Percentiles rank a stretch among this genome's conserved stretches.
These are phyloP conservation scores for Melampsora larici-populina DNA, from an alignment of 1,284 basidiomycete species.

Conservation along the genomic window DNA sequence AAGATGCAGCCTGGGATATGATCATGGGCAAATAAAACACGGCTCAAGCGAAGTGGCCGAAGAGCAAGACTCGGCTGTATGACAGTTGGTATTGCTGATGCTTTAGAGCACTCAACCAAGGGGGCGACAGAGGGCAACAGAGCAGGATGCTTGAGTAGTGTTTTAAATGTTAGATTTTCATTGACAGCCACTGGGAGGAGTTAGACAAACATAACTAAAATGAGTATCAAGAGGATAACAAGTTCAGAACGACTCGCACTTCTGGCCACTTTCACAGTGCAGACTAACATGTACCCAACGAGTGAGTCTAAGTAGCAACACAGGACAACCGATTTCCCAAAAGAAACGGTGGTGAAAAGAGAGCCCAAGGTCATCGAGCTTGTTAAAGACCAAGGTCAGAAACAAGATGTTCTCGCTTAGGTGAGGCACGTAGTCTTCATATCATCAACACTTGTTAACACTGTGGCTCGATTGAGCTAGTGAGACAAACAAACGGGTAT, in stretches of 20 bases:
- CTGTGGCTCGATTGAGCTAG: slow-evolving; percentile 3
- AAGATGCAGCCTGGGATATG: no score
- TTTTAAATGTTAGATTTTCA: no score
- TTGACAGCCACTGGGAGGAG: no score
- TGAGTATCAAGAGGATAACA: not conserved
- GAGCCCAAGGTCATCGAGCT: not conserved
- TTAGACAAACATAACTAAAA: no score
- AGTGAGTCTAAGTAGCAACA: not conserved
- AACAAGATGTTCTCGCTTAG: not conserved
- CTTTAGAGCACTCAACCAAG: no score
- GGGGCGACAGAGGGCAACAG: no score
- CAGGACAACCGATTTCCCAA: not conserved
- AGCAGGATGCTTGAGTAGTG: no score
- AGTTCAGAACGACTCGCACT: not conserved
- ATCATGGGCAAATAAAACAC: no score
- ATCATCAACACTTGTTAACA: slow-evolving; percentile 3
- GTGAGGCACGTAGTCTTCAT: not conserved
- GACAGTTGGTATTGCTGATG: no score
- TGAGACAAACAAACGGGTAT: no score
- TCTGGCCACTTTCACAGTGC: not conserved
- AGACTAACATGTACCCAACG: not conserved
- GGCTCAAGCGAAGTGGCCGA: no score
- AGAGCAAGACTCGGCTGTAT: no score
- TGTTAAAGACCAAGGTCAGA: not conserved
- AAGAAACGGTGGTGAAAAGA: not conserved